Base-by-base conservation (phyloP, 805 yeast species). In the Saturnispora besseyi region DNA sequence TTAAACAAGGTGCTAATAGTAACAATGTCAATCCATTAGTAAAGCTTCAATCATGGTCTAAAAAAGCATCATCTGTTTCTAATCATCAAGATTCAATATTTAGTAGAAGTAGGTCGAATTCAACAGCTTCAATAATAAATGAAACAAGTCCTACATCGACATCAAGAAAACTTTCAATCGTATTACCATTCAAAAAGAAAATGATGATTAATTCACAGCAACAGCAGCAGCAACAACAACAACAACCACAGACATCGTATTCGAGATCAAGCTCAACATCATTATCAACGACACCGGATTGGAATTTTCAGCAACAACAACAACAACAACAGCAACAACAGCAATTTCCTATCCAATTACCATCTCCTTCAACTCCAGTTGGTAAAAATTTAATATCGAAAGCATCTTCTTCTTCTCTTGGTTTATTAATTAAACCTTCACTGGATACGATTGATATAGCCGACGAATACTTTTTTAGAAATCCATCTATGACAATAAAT, bases 401-500 rank as follows among this genome's bases (percentile, higher is more conserved):
- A 22, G 4, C 21, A 1, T 36, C 40, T 8, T 36, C 24, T 18
- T 18, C 40, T 15, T 36, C 40, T 36, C 40, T 36, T 36, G 24
- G 40, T 22, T 11, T 36, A 22, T 22, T 36, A 10, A 0, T 36
- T 6, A 36, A 38, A 38, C 30, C 38, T 9, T 13, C 43, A 7
- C n/a, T 13, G 8, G 48, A 26, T n/a, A 22, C 13, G 30, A 30
- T 28, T 8, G 64, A 60, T 52, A 56, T 60, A 9, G 55, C 60
- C 8, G 64, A 60, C 41, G 61, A 59, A 24, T 60, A 60, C 36
- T 60, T 60, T 49, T 53, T 48, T 36, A 58, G 52, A 33, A 58
- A 57, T 22, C 41, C 46, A 1, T 45, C 43, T 6, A 21, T 28
- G 21, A 29, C 37, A 15, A 24, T 33, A n/a, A 43, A 22, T 33